Base-by-base conservation (phyloP, 495 filamentous ascomycete species). In the Wilcoxina mikolae region DNA sequence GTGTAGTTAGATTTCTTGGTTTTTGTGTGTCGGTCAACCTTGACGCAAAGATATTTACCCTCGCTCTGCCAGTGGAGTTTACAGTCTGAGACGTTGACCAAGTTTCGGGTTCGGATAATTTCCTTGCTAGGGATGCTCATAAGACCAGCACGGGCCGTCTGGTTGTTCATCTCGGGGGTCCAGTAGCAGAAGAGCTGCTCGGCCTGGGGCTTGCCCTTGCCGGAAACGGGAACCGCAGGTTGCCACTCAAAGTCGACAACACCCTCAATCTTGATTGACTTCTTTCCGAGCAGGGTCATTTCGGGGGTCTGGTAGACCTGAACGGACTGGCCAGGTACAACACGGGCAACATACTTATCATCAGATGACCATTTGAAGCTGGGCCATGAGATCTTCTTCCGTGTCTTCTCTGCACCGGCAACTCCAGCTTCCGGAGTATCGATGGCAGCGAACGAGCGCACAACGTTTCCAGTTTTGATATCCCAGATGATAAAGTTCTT, bases 401-500 rank as follows among this genome's bases (percentile, higher is more conserved):
- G 85, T 10, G 80, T 82, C 58, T 84, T 79, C 61, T 84, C 87
- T 42, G 60, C 55, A 33, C 55, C 66, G 22, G 66, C 56, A 7
- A 69, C 67, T 12, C 12, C 20, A 17, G 76, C 71, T 24, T 73
- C 76, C 20, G 84, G 79, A 20, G 78, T 65, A 54, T 96, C 91
- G 60, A 94, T 75, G 53, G 85, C 90, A 24, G 84, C 80, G 66
- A 98, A 98, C 0, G 89, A 95, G 28, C 91, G 84, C 29, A 98
- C 74, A 26, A 88, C 83, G 65, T 93, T 94, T 54, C 80, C 78
- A 4, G 91, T 87, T 58, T 83, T 85, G 51, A 96, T 80, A 69
- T 98, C 91, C 91, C 91, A 98, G 62, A 98, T 86, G 62, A 98
- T 84, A 65, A 95, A 95, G 75, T 95, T 94, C 77, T 96, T 95